Conservation (phyloP, 768 basidiomycete genomes). For the Boletellus ananas region DNA sequence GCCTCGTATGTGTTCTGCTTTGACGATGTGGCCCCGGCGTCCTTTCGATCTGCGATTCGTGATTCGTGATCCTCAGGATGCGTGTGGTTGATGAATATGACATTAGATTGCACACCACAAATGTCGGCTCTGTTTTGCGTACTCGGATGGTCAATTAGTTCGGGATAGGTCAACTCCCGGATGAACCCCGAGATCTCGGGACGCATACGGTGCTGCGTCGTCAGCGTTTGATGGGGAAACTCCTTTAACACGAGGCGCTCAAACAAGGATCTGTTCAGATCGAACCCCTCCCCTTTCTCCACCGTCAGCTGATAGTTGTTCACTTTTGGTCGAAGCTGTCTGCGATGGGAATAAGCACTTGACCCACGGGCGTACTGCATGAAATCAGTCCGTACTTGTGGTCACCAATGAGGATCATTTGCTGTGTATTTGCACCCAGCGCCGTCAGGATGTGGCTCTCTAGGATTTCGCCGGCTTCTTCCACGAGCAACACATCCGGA, state of each 20-base stretch:
- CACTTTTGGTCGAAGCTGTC: slow-evolving; percentile 72
- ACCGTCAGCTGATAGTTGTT: slow-evolving; percentile 62
- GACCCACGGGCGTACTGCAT: not conserved
- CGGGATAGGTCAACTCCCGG: slow-evolving; percentile 62
- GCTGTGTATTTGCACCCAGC: slow-evolving; percentile 43
- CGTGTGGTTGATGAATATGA: slow-evolving; percentile 60
- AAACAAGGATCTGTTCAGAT: slow-evolving; percentile 66
- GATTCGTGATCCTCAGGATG: slow-evolving; percentile 51
- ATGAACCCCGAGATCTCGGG: slow-evolving; percentile 70
- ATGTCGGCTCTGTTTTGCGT: slow-evolving; percentile 51
- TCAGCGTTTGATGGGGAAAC: slow-evolving; percentile 58
- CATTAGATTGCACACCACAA: slow-evolving; percentile 52
- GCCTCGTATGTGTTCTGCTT: slow-evolving; percentile 63
- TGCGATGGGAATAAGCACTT: slow-evolving; percentile 19
- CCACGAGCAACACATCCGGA: slow-evolving; percentile 58
- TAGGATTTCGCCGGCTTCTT: slow-evolving; percentile 72
- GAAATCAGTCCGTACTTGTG: slow-evolving; percentile 48
- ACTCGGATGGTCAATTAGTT: slow-evolving; percentile 52
- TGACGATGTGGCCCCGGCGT: slow-evolving; percentile 47
- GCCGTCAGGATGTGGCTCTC: slow-evolving; percentile 67
- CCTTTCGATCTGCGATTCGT: slow-evolving; percentile 42
- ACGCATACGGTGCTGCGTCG: slow-evolving; percentile 66
- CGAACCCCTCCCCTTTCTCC: slow-evolving; percentile 66
- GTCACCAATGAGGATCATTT: slow-evolving; percentile 68
- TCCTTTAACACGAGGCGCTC: slow-evolving; percentile 61